These are phyloP conservation scores for Xylariaceae sp. DNA, from an alignment of 2,329 filamentous ascomycete species.

Conservation along the genomic window DNA sequence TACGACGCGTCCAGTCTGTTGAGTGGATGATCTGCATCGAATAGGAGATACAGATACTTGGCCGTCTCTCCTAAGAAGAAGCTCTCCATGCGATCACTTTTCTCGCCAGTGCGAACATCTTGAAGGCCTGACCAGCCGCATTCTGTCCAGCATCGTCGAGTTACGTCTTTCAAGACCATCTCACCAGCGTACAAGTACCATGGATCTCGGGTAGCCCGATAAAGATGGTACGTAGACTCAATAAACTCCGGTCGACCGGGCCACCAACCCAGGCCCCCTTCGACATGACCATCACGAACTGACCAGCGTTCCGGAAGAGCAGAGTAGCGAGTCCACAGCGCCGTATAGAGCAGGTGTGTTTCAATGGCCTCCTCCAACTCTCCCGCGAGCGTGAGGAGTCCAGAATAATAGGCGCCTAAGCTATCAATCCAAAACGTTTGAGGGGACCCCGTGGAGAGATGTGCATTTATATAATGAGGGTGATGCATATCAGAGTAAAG, in stretches of 20 bases:
- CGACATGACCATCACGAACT: slow-evolving; percentile 74
- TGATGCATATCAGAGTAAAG: slow-evolving; percentile 83
- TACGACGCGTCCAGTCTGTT: slow-evolving; percentile 82
- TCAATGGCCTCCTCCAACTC: slow-evolving; percentile 88
- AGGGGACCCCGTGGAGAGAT: slow-evolving; percentile 81
- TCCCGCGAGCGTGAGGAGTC: slow-evolving; percentile 77
- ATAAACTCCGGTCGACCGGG: slow-evolving; percentile 93
- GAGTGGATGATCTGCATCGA: slow-evolving; percentile 78
- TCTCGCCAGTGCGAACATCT: slow-evolving; percentile 76
- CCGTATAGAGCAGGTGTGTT: slow-evolving; percentile 84
- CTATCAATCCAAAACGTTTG: slow-evolving; percentile 95
- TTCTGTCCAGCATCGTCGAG: slow-evolving; percentile 78
- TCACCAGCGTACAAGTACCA: slow-evolving; percentile 97
- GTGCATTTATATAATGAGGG: slow-evolving; percentile 88
- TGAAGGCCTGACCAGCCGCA: slow-evolving; percentile 93
- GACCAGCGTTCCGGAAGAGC: slow-evolving; percentile 94
- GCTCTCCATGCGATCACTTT: slow-evolving; percentile 94
- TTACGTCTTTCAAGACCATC: slow-evolving; percentile 88
- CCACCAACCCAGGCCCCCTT: slow-evolving; percentile 89
- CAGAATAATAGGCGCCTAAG: slow-evolving; percentile 90
- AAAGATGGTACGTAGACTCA: slow-evolving; percentile 95
- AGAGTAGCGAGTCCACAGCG: slow-evolving; percentile 91
- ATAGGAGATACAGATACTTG: slow-evolving; percentile 92
- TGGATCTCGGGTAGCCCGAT: slow-evolving; percentile 84
- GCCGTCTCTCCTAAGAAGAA: slow-evolving; percentile 96